Evolutionary conservation across 257 asterid species (phyloP), one percentile per base, ranked within the genome.

Genomic region (Capsicum chinense): DNA sequence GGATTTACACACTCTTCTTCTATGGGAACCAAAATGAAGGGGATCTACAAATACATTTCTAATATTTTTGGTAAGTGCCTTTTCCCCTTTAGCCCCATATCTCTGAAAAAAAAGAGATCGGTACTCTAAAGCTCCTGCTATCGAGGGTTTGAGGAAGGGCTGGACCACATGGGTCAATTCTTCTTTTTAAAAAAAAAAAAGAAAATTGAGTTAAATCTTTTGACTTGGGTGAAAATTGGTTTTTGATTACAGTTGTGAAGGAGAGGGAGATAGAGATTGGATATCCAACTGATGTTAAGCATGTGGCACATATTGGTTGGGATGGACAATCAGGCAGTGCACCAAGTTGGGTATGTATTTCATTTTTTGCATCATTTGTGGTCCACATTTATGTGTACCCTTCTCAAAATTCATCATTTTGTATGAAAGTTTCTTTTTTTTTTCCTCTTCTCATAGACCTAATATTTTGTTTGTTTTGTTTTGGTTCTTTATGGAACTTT

Each of bases 301-400:
- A 94, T 88, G 94, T 94, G 89, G 93, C 97, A 33, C 98, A 94
- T 84, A 92, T 94, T 85, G 98, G 98, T 59, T 94, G 98, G 97
- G 98, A 94, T 83, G 97, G 97, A 67, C 88, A 87, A 17, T 83
- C 95, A 70, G 97, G 97, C 48, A 85, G 84, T 83, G 95, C 98
- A 0, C 98, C 98, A 10, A 93, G 88, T 92, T 94, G 98, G 98
- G 98, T 93, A 90, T 79, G 97, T 79, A 39, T 15, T 82, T 74
- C 57, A 3, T 69, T 57, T 19, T 21, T 63, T 5, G 44, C 63
- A 33, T 63, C 74, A 63, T 79, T 48, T 74, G 50, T 74, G 62
- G 81, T 76, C 81, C 64, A 52, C 48, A 71, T 44, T 71, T 44
- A 3, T 71, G 44, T 42, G 0, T 71, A 16, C 57, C 57, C 54